These are phyloP conservation scores for Penicillium frequentans DNA, from an alignment of 2,329 filamentous ascomycete genomes.

Conservation along the genomic window DNA sequence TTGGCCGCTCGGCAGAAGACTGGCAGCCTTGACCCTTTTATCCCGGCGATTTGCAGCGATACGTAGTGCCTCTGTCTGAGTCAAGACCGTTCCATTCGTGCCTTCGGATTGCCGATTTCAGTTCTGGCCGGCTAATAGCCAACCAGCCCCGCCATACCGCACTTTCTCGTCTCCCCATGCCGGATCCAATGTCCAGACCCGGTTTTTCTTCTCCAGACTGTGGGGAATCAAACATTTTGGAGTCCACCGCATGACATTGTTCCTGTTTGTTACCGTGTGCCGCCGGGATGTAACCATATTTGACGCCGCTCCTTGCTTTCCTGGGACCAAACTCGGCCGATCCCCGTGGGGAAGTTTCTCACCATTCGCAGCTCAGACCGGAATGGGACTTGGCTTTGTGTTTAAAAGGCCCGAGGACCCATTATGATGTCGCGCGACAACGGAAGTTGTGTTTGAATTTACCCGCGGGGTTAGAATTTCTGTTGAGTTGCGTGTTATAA, in stretches of 20 bases:
- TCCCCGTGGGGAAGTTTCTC: slow-evolving; percentile 17
- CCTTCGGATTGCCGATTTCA: slow-evolving; percentile 7
- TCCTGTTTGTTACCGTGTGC: background rate
- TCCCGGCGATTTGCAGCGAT: background rate
- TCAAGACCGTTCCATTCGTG: background rate
- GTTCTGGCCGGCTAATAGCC: slow-evolving; percentile 3
- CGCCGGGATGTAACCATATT: slow-evolving; percentile 13
- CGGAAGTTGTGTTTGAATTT: background rate
- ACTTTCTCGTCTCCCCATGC: background rate
- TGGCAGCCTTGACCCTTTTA: background rate
- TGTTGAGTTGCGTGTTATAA: too few relatives aligned
- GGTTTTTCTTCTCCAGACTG: slow-evolving; percentile 2
- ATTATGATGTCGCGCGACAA: background rate
- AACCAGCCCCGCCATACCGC: background rate
- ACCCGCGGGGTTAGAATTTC: background rate
- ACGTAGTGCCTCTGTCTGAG: background rate
- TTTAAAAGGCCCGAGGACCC: slow-evolving; percentile 7
- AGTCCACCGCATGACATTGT: background rate
- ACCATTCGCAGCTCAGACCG: background rate
- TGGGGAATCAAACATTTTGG: background rate
- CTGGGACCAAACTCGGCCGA: slow-evolving; percentile 11
- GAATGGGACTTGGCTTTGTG: slow-evolving; percentile 4
- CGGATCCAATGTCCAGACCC: slow-evolving; percentile 1
- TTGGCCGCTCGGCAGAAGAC: background rate
- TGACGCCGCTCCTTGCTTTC: slow-evolving; percentile 9